Percentiles rank a stretch among this genome's conserved stretches.
These are phyloP conservation scores for Penicillium sp. DNA, from an alignment of 2,329 filamentous ascomycete species.

Conservation along the genomic window DNA sequence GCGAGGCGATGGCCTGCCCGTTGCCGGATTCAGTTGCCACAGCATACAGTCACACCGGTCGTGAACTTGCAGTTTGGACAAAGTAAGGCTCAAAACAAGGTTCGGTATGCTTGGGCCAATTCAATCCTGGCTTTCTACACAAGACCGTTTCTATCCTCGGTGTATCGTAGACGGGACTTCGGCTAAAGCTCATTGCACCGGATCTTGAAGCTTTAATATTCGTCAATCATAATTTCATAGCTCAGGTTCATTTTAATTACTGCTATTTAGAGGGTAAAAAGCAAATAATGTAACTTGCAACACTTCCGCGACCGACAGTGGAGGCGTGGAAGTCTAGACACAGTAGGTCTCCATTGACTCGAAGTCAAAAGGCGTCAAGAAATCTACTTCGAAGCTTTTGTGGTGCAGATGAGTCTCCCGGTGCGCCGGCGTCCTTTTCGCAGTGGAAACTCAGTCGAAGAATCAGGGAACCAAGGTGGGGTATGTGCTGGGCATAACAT, in stretches of 20 bases:
- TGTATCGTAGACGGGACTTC: neutral
- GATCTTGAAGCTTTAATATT: neutral
- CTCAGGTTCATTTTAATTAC: neutral
- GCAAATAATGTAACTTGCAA: neutral
- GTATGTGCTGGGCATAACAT: neutral
- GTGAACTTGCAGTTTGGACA: neutral
- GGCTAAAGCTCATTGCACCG: neutral
- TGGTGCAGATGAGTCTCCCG: neutral
- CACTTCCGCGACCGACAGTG: neutral
- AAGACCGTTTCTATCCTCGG: neutral
- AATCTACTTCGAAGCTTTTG: neutral
- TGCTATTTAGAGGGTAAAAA: neutral
- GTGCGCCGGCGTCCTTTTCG: neutral
- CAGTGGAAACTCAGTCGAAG: neutral
- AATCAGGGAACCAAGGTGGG: neutral
- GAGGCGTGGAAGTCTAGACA: neutral
- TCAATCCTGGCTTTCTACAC: neutral
- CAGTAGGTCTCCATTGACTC: neutral
- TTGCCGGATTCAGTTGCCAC: conserved; percentile 9
- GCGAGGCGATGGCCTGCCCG: conserved; percentile 1
- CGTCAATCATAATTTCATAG: neutral
- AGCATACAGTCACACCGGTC: conserved; percentile 1
- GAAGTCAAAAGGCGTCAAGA: neutral
- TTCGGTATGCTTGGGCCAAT: neutral
- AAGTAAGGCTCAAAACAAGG: neutral